Base-by-base conservation (phyloP, 441 rosid genomes). In the Populus hybrid region DNA sequence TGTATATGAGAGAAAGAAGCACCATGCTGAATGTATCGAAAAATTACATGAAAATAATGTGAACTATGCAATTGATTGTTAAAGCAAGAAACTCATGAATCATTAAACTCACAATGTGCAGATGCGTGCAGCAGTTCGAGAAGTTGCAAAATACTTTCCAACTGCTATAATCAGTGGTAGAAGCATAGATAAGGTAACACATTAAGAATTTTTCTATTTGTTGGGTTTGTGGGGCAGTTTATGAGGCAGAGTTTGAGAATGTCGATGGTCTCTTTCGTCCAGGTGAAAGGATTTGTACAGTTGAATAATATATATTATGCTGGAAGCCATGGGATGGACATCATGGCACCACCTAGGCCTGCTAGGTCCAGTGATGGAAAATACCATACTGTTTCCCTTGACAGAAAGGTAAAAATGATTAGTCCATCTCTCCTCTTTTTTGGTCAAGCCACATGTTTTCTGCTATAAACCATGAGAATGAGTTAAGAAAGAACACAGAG, bases 321-420 rank as follows among this genome's bases (percentile, higher is more conserved):
- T 53, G 99, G 99, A 46, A 95, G 99, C 86, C 99, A 96, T 81
- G 99, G 99, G 42, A 96, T 96, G 99, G 99, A 96, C 92, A 96
- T 96, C 66, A 91, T 85, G 85, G 99, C 95, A 9, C 99, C 99
- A 69, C 83, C 88, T 59, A 89, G 87, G 80, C 90, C 86, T 74
- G 82, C 80, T 35, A 84, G 89, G 77, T 78, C 87, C 69, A 71
- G 83, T n/a, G 83, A 86, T 73, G 82, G 86, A 3, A 85, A 83
- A 69, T 23, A 38, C 42, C 80, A 8, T 46, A 75, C 84, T 75
- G 57, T 75, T 68, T 82, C 91, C 57, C 83, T 82, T 32, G 88
- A 86, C 67, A 88, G 85, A 74, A 81, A 89, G 97, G 98, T 91
- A n/a, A 11, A 72, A 23, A 23, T 67, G 4, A 35, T 24, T 10